Evolutionary conservation across 2,329 filamentous ascomycete species (phyloP).

Genomic region (Pseudopyrenochaeta lycopersici): DNA sequence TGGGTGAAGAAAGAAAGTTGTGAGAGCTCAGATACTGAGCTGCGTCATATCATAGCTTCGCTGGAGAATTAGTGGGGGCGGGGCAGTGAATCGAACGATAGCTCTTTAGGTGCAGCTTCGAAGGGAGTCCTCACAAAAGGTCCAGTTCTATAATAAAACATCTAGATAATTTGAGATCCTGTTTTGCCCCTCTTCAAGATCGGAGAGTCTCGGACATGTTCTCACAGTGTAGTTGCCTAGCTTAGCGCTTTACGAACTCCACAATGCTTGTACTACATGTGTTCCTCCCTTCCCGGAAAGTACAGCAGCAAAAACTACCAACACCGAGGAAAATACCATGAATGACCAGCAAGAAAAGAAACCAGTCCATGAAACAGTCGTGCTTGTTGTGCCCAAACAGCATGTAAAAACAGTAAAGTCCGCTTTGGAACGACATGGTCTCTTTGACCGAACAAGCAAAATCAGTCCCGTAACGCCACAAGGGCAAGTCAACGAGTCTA

Average conservation of each 20-base stretch:
- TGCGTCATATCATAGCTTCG: constrained; percentile 17
- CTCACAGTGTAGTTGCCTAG: not conserved
- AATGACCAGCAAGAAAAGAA: not conserved
- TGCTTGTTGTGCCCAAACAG: constrained; percentile 38
- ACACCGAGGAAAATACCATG: not conserved
- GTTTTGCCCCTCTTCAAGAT: not conserved
- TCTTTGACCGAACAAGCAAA: constrained; percentile 39
- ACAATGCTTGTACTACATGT: not conserved
- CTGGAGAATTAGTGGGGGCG: constrained; percentile 33
- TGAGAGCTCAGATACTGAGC: constrained; percentile 3
- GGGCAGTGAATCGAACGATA: constrained; percentile 18
- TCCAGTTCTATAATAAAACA: not conserved
- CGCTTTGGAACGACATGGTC: constrained; percentile 40
- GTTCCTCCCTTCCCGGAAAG: not conserved
- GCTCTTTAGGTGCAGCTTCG: not conserved
- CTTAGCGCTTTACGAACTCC: not conserved
- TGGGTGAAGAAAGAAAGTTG: not conserved
- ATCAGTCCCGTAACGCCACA: constrained; percentile 26
- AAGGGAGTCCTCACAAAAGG: not conserved
- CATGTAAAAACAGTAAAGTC: constrained; percentile 52
- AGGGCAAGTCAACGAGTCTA: not conserved
- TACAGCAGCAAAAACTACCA: not conserved
- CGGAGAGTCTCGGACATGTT: not conserved
- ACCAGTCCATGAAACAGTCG: constrained; percentile 1
- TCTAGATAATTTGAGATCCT: no score